Percentiles rank a stretch among this genome's conserved stretches.
These are phyloP conservation scores for Stygiomarasmius scandens DNA, from an alignment of 1,284 basidiomycete species.

Conservation along the genomic window DNA sequence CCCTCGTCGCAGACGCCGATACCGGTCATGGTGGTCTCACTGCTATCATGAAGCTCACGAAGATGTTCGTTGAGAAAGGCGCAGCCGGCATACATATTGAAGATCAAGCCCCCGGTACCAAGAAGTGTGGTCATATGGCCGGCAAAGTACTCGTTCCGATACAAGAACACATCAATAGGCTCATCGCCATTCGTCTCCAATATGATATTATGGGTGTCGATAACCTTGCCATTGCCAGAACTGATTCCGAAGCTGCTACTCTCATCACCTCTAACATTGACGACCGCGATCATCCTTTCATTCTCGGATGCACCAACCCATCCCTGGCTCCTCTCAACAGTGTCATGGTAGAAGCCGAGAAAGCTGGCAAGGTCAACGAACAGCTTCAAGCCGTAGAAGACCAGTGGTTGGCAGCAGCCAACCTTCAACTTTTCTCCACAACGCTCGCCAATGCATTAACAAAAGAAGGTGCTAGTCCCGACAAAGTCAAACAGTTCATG, in stretches of 20 bases:
- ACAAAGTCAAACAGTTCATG: constrained; percentile 59
- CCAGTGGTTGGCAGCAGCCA: constrained; percentile 79
- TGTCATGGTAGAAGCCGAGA: constrained; percentile 86
- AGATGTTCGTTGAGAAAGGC: constrained; percentile 80
- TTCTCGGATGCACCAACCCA: constrained; percentile 89
- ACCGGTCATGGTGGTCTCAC: constrained; percentile 85
- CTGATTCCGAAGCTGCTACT: constrained; percentile 92
- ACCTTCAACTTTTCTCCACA: constrained; percentile 79
- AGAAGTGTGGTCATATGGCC: constrained; percentile 86
- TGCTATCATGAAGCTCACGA: constrained; percentile 80
- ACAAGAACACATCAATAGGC: constrained; percentile 78
- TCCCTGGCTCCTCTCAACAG: constrained; percentile 69
- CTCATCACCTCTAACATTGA: constrained; percentile 97
- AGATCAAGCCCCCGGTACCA: constrained; percentile 83
- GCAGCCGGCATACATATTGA: constrained; percentile 84
- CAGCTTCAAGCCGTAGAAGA: constrained; percentile 89
- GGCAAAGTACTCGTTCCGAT: constrained; percentile 84
- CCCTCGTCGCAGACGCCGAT: constrained; percentile 82
- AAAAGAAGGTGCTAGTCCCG: constrained; percentile 57
- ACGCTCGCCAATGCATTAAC: constrained; percentile 75
- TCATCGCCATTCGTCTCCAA: constrained; percentile 72
- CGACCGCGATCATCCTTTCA: constrained; percentile 94
- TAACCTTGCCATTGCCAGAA: constrained; percentile 75
- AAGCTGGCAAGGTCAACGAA: constrained; percentile 76
- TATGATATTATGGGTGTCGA: constrained; percentile 68